phyloP scores from a whole-genome alignment of 257 asterid genomes.

The Penstemon barbatus region DNA sequence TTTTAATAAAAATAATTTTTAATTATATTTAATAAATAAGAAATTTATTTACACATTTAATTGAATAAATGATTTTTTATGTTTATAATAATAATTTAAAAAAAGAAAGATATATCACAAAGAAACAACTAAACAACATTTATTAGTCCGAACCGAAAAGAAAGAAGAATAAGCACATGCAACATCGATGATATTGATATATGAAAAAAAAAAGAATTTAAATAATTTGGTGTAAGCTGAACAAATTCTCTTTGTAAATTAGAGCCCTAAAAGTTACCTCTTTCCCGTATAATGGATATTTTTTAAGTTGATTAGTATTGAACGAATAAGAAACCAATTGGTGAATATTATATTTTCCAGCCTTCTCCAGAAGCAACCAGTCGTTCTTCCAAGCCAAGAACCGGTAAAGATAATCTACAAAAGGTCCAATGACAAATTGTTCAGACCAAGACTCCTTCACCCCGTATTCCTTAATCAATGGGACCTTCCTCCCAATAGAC shows the following conservation, averaged over 20 bases:
- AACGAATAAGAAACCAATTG: slow-evolving; percentile 1
- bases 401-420: background rate
- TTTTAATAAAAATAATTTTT: too few relatives aligned
- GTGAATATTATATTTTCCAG: too few relatives aligned
- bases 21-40: too few relatives aligned
- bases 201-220: too few relatives aligned
- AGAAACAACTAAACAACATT: too few relatives aligned
- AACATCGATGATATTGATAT: too few relatives aligned
- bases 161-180: too few relatives aligned
- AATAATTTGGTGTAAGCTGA: background rate
- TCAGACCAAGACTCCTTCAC: slow-evolving; percentile 5
- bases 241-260: slow-evolving; percentile 8
- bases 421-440: slow-evolving; percentile 7
- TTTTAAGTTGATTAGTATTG: background rate
- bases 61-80: too few relatives aligned
- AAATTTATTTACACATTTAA: too few relatives aligned
- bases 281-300: background rate
- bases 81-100: too few relatives aligned
- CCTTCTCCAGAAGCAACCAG: background rate
- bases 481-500: background rate
- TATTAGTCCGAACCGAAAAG: too few relatives aligned
- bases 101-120: too few relatives aligned
- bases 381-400: slow-evolving; percentile 3
- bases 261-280: background rate
- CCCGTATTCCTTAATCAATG: slow-evolving; percentile 14